A percentile compares a stretch with the other conserved stretches of the same genome.
phyloP scores from a whole-genome alignment of 495 filamentous ascomycete genomes.

The Letharia lupina region DNA sequence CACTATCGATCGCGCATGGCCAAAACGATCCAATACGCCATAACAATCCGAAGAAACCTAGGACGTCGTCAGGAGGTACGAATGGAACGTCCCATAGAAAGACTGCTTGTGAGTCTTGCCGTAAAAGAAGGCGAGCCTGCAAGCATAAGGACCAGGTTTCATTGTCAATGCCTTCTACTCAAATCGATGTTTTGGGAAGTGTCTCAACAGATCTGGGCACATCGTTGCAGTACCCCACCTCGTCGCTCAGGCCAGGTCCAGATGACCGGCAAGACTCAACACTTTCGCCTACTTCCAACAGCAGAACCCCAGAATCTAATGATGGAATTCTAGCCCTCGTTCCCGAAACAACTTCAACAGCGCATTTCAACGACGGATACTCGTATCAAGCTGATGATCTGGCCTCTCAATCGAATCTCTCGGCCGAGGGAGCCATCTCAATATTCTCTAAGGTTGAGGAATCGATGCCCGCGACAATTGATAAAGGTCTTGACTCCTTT shows the following conservation, averaged over 20 bases:
- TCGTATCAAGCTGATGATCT: not conserved
- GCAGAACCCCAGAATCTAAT: not conserved
- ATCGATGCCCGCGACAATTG: not conserved
- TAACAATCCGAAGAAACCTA: conserved; percentile 28
- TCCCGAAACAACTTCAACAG: not conserved
- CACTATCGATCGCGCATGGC: not conserved
- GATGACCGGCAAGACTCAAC: not conserved
- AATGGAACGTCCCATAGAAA: conserved; percentile 42
- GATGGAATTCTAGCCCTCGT: not conserved
- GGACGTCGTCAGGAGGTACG: conserved; percentile 27
- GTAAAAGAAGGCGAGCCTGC: conserved; percentile 45
- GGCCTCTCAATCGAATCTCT: not conserved
- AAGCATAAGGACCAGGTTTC: conserved; percentile 42
- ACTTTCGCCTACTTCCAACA: not conserved
- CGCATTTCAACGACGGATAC: not conserved
- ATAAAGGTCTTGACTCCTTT: conserved; percentile 1
- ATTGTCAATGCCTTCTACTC: not conserved
- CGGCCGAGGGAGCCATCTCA: conserved; percentile 1
- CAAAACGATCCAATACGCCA: not conserved
- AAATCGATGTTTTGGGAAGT: not conserved
- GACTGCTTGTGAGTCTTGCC: conserved; percentile 48
- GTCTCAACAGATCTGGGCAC: not conserved
- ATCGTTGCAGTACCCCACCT: not conserved
- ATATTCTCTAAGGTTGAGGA: conserved; percentile 4
- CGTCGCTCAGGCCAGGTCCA: not conserved